Evolutionary conservation across 306 rosid genomes (phyloP).

Genomic region (Dryas octopetala): DNA sequence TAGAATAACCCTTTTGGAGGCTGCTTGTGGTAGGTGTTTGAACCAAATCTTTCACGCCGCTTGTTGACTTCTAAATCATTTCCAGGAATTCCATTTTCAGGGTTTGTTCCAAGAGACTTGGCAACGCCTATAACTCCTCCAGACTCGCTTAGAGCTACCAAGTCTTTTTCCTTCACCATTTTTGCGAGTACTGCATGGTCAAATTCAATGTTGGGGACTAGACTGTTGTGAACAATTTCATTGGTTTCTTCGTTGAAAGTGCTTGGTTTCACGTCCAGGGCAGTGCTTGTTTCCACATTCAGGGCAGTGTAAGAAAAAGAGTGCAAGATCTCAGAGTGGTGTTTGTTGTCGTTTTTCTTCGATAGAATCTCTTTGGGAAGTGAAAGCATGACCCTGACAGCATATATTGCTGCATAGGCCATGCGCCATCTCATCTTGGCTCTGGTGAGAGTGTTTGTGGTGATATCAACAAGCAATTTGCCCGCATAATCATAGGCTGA

Average conservation of each 20-base stretch:
- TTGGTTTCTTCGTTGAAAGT: not conserved
- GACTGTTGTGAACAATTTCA: not conserved
- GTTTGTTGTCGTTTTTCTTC: slow-evolving; percentile 33
- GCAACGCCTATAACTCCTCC: slow-evolving; percentile 55
- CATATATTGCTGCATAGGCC: slow-evolving; percentile 52
- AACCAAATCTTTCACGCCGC: slow-evolving; percentile 45
- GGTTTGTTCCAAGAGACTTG: slow-evolving; percentile 37
- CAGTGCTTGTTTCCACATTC: not conserved
- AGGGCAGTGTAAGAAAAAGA: slow-evolving; percentile 23
- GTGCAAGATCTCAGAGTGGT: slow-evolving; percentile 24
- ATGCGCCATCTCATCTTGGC: slow-evolving; percentile 67
- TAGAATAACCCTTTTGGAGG: slow-evolving; percentile 59
- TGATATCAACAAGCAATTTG: slow-evolving; percentile 13
- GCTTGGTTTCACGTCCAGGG: slow-evolving; percentile 10
- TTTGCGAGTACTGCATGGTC: slow-evolving; percentile 35
- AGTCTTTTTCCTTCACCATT: slow-evolving; percentile 53
- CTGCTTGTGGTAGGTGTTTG: slow-evolving; percentile 65
- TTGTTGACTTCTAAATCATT: slow-evolving; percentile 30
- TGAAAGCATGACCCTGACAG: slow-evolving; percentile 50
- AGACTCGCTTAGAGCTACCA: slow-evolving; percentile 17
- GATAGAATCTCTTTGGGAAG: slow-evolving; percentile 41
- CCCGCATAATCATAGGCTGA: slow-evolving; percentile 5
- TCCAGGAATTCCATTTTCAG: slow-evolving; percentile 46
- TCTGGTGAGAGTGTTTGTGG: slow-evolving; percentile 15
- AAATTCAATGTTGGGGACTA: slow-evolving; percentile 8